Evolutionary conservation across 1,139 yeast species (phyloP), one percentile per base, ranked within the genome.

Genomic region (Wickerhamomyces sp.): DNA sequence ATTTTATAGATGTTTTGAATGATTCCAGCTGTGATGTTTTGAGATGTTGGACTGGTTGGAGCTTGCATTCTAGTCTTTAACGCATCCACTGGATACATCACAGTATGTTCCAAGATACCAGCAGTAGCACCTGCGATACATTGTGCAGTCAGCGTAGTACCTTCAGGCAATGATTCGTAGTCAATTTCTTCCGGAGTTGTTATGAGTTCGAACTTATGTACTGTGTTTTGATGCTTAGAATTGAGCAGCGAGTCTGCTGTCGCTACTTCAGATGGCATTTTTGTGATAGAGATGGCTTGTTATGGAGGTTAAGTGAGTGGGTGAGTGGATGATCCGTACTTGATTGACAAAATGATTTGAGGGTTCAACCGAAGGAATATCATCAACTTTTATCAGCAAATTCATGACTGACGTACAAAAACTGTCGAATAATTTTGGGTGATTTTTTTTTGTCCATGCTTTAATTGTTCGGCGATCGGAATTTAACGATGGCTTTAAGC

Each of bases 61-160:
- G 90, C 85, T 66, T 93, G 99, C 94, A 93, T 89, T 61, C 99
- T 75, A 3, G 99, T 93, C 71, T 88, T 93, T 57, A 93, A 76
- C 11, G 96, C 93, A 65, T 93, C 99, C 39, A 93, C 83, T 2
- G 99, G 99, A 61, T 84, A 93, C 96, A 93, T 89, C 42, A 93
- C 93, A 2, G 97, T 85, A 64, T 93, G 99, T 65, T 93, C 99
- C 90, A 91, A 86, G 51, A 93, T 87, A 18, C 99, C 99, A n/a
- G 99, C 99, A 68, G 88, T 86, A 0, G 98, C 98, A 18, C 99
- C 99, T 4, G 99, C 98, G n/a, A 73, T 63, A 56, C 93, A 75
- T 62, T 90, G 95, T 7, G 95, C 89, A 2, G 79, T 64, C 39
- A 93, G 68, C 1, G 97, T 83, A 13, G 97, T 90, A 60, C 82